These are phyloP conservation scores for Punica granatum DNA, from an alignment of 345 rosid genomes.

Conservation along the genomic window DNA sequence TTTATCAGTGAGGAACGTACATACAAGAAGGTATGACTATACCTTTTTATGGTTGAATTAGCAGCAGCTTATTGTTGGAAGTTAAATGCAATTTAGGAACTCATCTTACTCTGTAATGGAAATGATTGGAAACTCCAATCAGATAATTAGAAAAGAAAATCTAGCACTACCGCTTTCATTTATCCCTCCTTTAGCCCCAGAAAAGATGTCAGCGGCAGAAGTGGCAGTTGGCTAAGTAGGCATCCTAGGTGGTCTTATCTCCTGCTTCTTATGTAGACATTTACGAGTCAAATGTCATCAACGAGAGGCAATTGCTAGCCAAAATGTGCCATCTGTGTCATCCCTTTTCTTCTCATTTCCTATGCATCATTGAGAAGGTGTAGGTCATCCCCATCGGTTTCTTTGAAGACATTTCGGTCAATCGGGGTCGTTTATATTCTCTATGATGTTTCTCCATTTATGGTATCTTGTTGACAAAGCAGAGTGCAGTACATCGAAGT, in stretches of 20 bases:
- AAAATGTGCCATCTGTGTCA: neutral
- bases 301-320: neutral
- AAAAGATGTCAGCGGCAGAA: too few relatives aligned
- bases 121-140: neutral
- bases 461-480: constrained; percentile 15
- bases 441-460: neutral
- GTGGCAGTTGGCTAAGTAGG: neutral
- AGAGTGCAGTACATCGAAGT: constrained; percentile 74
- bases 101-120: neutral
- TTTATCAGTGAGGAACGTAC: constrained; percentile 58
- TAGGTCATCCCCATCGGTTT: neutral
- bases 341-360: neutral
- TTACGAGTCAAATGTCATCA: neutral
- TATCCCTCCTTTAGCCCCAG: neutral
- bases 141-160: neutral
- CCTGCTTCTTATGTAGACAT: neutral
- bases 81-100: neutral
- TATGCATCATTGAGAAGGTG: neutral
- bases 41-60: neutral
- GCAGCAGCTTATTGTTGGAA: neutral
- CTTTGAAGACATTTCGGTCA: neutral
- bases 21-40: constrained; percentile 55
- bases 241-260: neutral
- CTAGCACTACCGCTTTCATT: neutral
- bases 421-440: neutral